Evolutionary conservation across 2,329 filamentous ascomycete species (phyloP).

Genomic region (Fusarium musae): DNA sequence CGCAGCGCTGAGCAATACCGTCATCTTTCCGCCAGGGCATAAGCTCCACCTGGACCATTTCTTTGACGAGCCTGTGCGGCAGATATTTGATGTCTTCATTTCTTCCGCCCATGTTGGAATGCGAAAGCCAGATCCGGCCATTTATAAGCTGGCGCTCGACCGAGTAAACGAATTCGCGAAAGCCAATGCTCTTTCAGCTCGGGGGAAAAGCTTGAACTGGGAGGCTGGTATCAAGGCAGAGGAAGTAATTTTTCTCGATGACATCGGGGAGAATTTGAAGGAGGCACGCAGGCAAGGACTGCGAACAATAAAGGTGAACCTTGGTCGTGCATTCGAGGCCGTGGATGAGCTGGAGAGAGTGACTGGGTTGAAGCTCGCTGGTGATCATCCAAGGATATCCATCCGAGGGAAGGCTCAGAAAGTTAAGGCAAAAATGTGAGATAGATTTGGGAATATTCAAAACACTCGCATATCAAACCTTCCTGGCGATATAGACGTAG

Average conservation of each 20-base stretch:
- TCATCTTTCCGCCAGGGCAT: slow-evolving; percentile 83
- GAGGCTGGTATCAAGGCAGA: slow-evolving; percentile 63
- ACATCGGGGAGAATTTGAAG: slow-evolving; percentile 94
- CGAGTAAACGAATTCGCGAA: slow-evolving; percentile 72
- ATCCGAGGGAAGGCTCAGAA: slow-evolving; percentile 51
- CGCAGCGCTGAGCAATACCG: slow-evolving; percentile 89
- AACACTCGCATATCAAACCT: slow-evolving; percentile 1
- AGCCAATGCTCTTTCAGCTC: slow-evolving; percentile 56
- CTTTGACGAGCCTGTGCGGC: slow-evolving; percentile 66
- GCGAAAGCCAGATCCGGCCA: slow-evolving; percentile 84
- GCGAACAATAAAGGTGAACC: slow-evolving; percentile 82
- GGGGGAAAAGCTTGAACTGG: slow-evolving; percentile 57
- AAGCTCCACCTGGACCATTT: slow-evolving; percentile 66
- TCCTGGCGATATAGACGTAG: slow-evolving; percentile 48
- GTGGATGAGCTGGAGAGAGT: slow-evolving; percentile 82
- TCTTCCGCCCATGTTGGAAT: slow-evolving; percentile 87
- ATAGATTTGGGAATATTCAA: no score
- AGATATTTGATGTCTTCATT: slow-evolving; percentile 86
- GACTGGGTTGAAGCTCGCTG: slow-evolving; percentile 74
- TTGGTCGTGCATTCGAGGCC: slow-evolving; percentile 82
- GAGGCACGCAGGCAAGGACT: slow-evolving; percentile 79
- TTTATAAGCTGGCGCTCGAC: slow-evolving; percentile 79
- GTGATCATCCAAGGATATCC: slow-evolving; percentile 62
- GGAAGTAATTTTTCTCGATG: slow-evolving; percentile 89
- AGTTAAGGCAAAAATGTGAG: slow-evolving; percentile 57